Base-by-base conservation (phyloP, 345 rosid genomes). In the Microthlaspi erraticum region DNA sequence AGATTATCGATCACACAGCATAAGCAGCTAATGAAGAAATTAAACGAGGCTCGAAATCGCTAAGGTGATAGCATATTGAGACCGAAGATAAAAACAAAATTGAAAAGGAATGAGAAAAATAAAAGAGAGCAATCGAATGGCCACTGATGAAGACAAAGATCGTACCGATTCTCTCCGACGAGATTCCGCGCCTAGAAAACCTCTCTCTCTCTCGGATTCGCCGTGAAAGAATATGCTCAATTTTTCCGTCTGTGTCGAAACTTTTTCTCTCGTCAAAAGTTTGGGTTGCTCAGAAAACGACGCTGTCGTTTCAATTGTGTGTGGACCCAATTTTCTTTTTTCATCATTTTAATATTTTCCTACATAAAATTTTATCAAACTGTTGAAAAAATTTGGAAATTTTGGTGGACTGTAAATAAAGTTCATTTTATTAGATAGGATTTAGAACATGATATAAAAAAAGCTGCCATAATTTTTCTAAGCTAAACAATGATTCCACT, bases 131-230 rank as follows among this genome's bases (percentile, higher is more conserved):
- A 38, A 59, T 12, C 56, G 3, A 34, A 43, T 45, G 54, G 55
- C 6, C 10, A 23, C 1, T 41, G 42, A 41, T 37, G 41, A 1
- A 31, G 31, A 53, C 3, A 41, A 64, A 39, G 52, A 68, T 44
- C 64, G 55, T 55, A 57, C 64, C 73, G 51, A 56, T 56, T 66
- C 39, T 50, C 37, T 37, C 10, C 69, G 8, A 14, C 39, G 41
- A 29, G 31, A 19, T 39, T 45, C 64, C 45, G 7, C 41, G 42
- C 29, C 5, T 26, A n/a, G 29, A 62, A 62, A 62, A 41, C 23
- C 37, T 44, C 48, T 59, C 9, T 10, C 45, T 34, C 33, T 12
- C 43, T 56, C 42, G 18, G 33, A 60, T 61, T 43, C 6, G 52
- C 26, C 29, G 41, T 37, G 12, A 5, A 11, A 39, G 43, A 39